Conservation (phyloP, 345 rosid species). For the Rhizophora mangle region DNA sequence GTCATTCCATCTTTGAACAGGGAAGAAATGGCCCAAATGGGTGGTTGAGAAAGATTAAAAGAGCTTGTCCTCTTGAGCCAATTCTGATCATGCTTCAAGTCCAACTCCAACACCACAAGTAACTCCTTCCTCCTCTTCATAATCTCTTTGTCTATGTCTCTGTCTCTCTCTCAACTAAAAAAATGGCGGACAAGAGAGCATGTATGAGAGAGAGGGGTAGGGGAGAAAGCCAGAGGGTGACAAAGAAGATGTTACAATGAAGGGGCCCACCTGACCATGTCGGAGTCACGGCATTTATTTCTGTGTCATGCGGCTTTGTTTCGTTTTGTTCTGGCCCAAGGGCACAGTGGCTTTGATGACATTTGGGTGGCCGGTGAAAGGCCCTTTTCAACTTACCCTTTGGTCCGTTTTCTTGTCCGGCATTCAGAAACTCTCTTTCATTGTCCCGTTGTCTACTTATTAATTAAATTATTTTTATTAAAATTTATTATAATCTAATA, state of each 20-base stretch:
- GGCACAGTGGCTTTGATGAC: not conserved
- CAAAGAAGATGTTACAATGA: constrained; percentile 25
- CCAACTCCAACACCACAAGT: constrained; percentile 28
- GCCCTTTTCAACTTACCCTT: constrained; percentile 53
- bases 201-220: constrained; percentile 12
- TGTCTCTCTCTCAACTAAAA: not conserved
- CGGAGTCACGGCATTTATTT: constrained; percentile 18
- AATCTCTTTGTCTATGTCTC: not conserved
- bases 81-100: constrained; percentile 1
- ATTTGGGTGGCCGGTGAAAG: constrained; percentile 49
- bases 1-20: constrained; percentile 7
- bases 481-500: too few relatives aligned
- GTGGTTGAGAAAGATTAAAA: constrained; percentile 52
- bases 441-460: not conserved
- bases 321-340: not conserved
- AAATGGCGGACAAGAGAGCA: not conserved
- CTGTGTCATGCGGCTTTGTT: constrained; percentile 25
- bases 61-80: constrained; percentile 40
- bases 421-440: not conserved
- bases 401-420: constrained; percentile 24
- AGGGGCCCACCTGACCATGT: constrained; percentile 11
- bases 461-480: too few relatives aligned
- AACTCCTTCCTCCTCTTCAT: constrained; percentile 5
- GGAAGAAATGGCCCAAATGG: constrained; percentile 28
- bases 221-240: constrained; percentile 14